Evolutionary conservation across 352 stramenopile species (phyloP), one percentile per base, ranked within the genome.

Genomic region (Peronospora tabacina): DNA sequence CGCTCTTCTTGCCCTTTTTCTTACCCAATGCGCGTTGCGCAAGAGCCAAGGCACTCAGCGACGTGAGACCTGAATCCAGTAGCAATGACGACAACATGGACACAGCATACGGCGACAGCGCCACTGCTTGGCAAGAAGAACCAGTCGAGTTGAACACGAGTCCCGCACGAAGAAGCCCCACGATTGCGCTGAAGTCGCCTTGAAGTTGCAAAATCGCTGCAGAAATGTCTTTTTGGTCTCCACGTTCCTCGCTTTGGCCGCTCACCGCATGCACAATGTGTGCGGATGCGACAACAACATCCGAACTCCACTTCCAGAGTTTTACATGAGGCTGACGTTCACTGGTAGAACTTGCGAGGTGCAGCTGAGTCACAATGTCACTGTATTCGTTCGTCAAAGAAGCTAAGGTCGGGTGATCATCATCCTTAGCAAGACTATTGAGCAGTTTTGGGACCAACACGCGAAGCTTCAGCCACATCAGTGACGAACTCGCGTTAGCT

Each of bases 1-100:
- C 72, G 42, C 75, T 77, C 47, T 82, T 86, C 49, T 87, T 89
- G 58, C 40, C 56, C 35, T 82, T 87, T 63, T 82, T 81, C 66
- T 87, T 89, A 39, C 39, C 20, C 42, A 68, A 36, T 15, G 66
- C 44, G 0, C 72, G 78, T 33, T 78, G 59, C 12, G 55, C 46
- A 24, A 74, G 44, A 33, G 70, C 72, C 20, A 89, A 54, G 16
- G 78, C 45, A 41, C 68, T 63, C 9, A 85, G 47, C 10, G 69
- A 68, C 50, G 71, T 83, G 26, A 89, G 61, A 9, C 79, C 77
- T 8, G 63, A 70, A 29, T 89, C 73, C n/a, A 66, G 51, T 16
- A 90, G 44, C 41, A 87, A 43, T 30, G 81, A 54, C 32, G 82
- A 73, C 33, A 76, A 46, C 24, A 55, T 60, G 8, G 75, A 76